Conservation (phyloP, 805 yeast genomes). For the Metschnikowia sp. region DNA sequence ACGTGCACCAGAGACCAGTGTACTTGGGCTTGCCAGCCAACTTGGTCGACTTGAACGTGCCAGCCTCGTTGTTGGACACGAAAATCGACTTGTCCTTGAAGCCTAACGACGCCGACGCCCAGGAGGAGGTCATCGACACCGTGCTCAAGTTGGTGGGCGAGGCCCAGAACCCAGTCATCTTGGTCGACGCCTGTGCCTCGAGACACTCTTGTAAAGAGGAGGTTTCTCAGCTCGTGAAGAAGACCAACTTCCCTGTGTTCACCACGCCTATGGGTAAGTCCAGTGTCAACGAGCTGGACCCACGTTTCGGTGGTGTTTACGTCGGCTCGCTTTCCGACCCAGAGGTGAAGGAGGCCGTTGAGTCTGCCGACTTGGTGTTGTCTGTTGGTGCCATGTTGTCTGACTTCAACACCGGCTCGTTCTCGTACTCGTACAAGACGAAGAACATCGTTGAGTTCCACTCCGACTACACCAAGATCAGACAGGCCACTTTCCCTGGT, state of each 20-base stretch:
- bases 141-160: constrained; percentile 49
- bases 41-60: constrained; percentile 64
- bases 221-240: constrained; percentile 57
- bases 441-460: constrained; percentile 76
- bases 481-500: constrained; percentile 66
- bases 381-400: constrained; percentile 82
- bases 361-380: constrained; percentile 68
- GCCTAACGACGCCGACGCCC: constrained; percentile 59
- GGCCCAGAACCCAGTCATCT: constrained; percentile 68
- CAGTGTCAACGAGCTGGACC: constrained; percentile 59
- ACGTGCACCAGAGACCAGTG: constrained; percentile 72
- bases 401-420: constrained; percentile 88
- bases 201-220: constrained; percentile 70
- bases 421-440: constrained; percentile 72
- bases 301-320: constrained; percentile 72
- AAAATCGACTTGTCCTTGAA: constrained; percentile 61
- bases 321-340: constrained; percentile 78
- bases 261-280: constrained; percentile 93
- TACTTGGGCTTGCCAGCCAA: constrained; percentile 82
- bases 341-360: constrained; percentile 68
- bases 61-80: constrained; percentile 52
- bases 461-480: constrained; percentile 70
- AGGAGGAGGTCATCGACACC: constrained; percentile 55
- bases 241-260: constrained; percentile 76
- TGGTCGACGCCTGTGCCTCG: constrained; percentile 85